Evolutionary conservation across 176 grass and related monocot genomes (phyloP).

Genomic region (Hordeum marinum): DNA sequence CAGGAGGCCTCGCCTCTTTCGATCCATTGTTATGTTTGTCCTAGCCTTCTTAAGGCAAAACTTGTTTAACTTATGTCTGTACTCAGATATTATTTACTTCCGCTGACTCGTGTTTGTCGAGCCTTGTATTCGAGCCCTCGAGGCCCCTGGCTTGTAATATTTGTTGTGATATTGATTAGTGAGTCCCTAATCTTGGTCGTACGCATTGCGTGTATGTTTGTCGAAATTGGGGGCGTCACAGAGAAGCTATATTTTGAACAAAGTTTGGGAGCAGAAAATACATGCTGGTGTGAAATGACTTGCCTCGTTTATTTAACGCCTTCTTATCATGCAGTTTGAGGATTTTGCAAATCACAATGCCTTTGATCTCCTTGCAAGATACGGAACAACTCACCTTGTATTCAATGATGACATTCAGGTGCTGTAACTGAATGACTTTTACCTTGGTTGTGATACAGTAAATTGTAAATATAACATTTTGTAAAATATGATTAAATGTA

Average conservation of each 20-base stretch:
- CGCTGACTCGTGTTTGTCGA: too few species aligned
- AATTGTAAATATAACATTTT: background rate
- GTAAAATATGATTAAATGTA: constrained; percentile 13
- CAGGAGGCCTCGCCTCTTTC: too few species aligned
- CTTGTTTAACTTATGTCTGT: too few species aligned
- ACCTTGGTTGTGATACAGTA: constrained; percentile 11
- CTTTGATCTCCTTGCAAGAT: constrained; percentile 84
- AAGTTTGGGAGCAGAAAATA: constrained; percentile 5
- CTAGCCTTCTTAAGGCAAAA: too few species aligned
- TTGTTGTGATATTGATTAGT: too few species aligned
- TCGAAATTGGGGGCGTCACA: too few species aligned
- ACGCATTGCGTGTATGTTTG: too few species aligned
- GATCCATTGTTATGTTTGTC: too few species aligned
- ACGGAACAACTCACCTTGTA: constrained; percentile 82
- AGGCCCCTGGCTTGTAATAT: too few species aligned
- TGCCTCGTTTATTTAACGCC: background rate
- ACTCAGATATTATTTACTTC: too few species aligned
- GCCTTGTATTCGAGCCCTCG: too few species aligned
- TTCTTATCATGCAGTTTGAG: constrained; percentile 59
- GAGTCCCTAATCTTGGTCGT: too few species aligned
- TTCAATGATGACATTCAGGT: constrained; percentile 99
- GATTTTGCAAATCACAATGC: constrained; percentile 99
- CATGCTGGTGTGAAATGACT: constrained; percentile 8
- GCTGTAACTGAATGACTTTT: constrained; percentile 13
- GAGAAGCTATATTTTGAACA: background rate